A percentile compares a stretch with the other conserved stretches of the same genome.
These are phyloP conservation scores for Geotrichum reessii DNA, from an alignment of 1,139 yeast species.

Conservation along the genomic window DNA sequence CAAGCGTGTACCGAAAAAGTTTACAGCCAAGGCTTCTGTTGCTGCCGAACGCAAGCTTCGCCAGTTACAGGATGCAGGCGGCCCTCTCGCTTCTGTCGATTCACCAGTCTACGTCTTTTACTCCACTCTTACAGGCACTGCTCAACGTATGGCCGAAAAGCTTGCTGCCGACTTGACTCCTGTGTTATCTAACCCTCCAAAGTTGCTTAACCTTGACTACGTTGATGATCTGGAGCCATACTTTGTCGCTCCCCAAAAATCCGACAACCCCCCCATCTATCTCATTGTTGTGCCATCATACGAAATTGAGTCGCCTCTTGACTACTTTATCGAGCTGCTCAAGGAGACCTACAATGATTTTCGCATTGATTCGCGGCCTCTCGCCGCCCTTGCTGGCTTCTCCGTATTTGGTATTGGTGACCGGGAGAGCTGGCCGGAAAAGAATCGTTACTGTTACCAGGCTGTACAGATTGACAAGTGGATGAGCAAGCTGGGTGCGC, in stretches of 20 bases:
- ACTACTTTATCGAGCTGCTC: constrained; percentile 74
- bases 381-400: constrained; percentile 61
- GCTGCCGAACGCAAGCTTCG: constrained; percentile 23
- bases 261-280: constrained; percentile 46
- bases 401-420: constrained; percentile 88
- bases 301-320: constrained; percentile 89
- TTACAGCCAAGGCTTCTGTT: constrained; percentile 22
- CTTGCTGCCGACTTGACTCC: constrained; percentile 34
- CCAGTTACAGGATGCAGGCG: constrained; percentile 27
- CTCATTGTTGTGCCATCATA: constrained; percentile 80
- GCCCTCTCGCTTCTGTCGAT: constrained; percentile 27
- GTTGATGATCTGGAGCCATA: constrained; percentile 79
- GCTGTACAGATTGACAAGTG: constrained; percentile 69
- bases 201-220: constrained; percentile 66
- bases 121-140: constrained; percentile 79
- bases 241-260: constrained; percentile 53
- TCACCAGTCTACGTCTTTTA: constrained; percentile 55
- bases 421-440: constrained; percentile 70
- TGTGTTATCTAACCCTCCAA: constrained; percentile 43
- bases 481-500: constrained; percentile 76
- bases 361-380: constrained; percentile 76
- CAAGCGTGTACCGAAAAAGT: constrained; percentile 25
- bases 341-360: constrained; percentile 79
- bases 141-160: constrained; percentile 57
- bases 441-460: constrained; percentile 77